Evolutionary conservation across 805 yeast species (phyloP).

Genomic region (Yarrowia sp.): DNA sequence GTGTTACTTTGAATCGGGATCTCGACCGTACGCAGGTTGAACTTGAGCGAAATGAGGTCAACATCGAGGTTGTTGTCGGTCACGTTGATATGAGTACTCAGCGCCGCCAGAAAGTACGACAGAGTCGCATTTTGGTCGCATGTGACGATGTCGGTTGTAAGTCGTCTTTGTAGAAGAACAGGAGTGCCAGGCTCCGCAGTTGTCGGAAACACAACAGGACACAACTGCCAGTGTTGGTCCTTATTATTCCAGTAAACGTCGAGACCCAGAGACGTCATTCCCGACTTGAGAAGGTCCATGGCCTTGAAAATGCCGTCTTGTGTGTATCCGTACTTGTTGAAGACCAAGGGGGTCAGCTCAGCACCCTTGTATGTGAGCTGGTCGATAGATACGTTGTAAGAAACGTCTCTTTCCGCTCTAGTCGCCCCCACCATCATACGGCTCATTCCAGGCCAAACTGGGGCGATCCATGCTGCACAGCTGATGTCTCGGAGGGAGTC

Average conservation of each 20-base stretch:
- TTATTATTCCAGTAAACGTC: constrained; percentile 53
- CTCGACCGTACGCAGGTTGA: constrained; percentile 37
- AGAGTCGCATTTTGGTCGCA: constrained; percentile 9
- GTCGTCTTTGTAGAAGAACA: background rate
- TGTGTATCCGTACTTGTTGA: constrained; percentile 37
- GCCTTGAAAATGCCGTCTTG: constrained; percentile 31
- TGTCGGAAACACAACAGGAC: constrained; percentile 42
- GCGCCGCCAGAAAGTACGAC: background rate
- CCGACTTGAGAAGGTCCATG: constrained; percentile 35
- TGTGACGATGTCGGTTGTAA: background rate
- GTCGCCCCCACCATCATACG: constrained; percentile 21
- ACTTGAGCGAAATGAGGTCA: constrained; percentile 39
- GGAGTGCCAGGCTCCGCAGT: background rate
- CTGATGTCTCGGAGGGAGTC: background rate
- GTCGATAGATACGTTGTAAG: constrained; percentile 37
- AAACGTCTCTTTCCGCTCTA: constrained; percentile 38
- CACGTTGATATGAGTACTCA: constrained; percentile 39
- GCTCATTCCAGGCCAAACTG: constrained; percentile 13
- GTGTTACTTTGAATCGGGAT: background rate
- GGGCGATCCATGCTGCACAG: constrained; percentile 9
- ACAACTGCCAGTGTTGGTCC: constrained; percentile 48
- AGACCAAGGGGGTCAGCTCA: constrained; percentile 36
- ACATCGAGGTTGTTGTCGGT: constrained; percentile 50
- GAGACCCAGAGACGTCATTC: constrained; percentile 40
- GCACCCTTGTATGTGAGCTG: constrained; percentile 38